Base-by-base conservation (phyloP, 2,329 filamentous ascomycete species). In the Cucurbitaria berberidis region DNA sequence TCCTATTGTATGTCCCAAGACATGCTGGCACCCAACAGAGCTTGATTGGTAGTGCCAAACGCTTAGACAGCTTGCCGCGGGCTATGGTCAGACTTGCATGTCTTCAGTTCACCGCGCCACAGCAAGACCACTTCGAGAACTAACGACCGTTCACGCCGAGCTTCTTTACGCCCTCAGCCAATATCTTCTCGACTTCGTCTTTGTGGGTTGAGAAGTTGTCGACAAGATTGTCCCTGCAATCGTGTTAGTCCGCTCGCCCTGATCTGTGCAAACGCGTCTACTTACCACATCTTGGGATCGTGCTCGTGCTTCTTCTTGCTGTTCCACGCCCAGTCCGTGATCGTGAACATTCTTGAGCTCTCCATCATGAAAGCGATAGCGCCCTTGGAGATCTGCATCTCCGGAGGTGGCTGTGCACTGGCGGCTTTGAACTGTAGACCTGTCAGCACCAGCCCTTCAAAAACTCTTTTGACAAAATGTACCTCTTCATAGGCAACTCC, bases 291-390 rank as follows among this genome's bases (percentile, higher is more conserved):
- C 51, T 68, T 70, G 0, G 69, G 65, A 53, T 73, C 64, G 65
- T 80, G 79, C 56, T 80, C 77, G 16, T 81, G 81, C 67, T 78
- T 78, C 68, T 79, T 78, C n/a, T 63, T 48, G 46, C 62, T 70
- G 9, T 59, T 69, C 72, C 70, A 74, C 15, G 72, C 71, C 61
- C 67, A 75, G 11, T 74, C 69, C 1, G 71, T 69, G 32, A 75
- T 72, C 1, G 71, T 74, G 38, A 75, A 74, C 48, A 68, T 69
- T 3, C 71, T 50, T 16, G 58, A 66, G 46, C 79, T 83, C 73
- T 86, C 84, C 76, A 86, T 86, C 84, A 86, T 86, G 53, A 87
- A 86, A 1, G 84, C 84, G 75, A 88, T 81, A 54, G 84, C 85
- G 1, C 81, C 84, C 59, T 84, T 63, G 10, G 67, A 72, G 19